A percentile compares a stretch with the other conserved stretches of the same genome.
These are phyloP conservation scores for Salix koriyanagi DNA, from an alignment of 345 rosid genomes.

Conservation along the genomic window DNA sequence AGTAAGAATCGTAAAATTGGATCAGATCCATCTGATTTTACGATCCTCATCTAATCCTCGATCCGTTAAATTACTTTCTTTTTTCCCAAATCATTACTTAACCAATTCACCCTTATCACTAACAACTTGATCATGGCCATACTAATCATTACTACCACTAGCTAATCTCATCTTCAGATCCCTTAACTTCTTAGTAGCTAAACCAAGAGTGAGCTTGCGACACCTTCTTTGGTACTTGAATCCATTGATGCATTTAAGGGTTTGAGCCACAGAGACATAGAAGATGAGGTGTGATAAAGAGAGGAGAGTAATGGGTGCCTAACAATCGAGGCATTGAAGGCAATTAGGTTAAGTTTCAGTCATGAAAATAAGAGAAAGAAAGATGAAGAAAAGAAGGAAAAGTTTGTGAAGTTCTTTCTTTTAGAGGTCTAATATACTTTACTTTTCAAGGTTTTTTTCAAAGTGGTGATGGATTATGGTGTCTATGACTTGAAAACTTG, in stretches of 20 bases:
- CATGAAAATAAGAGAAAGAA: conserved; percentile 59
- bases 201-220: conserved; percentile 88
- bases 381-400: conserved; percentile 86
- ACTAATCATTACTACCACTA: conserved; percentile 28
- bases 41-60: no score
- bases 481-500: no score
- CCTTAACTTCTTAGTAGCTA: conserved; percentile 87
- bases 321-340: conserved; percentile 89
- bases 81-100: no score
- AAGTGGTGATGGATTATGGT: conserved; percentile 86
- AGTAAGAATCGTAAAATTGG: no score
- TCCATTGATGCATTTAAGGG: conserved; percentile 88
- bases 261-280: conserved; percentile 90
- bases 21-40: no score
- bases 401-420: conserved; percentile 93
- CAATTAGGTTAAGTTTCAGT: conserved; percentile 53
- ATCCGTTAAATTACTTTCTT: no score
- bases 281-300: conserved; percentile 83
- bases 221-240: conserved; percentile 96
- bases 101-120: conserved; percentile 47
- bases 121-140: conserved; percentile 19
- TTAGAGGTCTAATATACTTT: conserved; percentile 73
- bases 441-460: conserved; percentile 92
- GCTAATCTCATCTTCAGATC: conserved; percentile 57
- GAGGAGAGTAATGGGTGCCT: conserved; percentile 71